Conservation (phyloP, 192 early-diverging fungal species). For the Pilaira anomala region DNA sequence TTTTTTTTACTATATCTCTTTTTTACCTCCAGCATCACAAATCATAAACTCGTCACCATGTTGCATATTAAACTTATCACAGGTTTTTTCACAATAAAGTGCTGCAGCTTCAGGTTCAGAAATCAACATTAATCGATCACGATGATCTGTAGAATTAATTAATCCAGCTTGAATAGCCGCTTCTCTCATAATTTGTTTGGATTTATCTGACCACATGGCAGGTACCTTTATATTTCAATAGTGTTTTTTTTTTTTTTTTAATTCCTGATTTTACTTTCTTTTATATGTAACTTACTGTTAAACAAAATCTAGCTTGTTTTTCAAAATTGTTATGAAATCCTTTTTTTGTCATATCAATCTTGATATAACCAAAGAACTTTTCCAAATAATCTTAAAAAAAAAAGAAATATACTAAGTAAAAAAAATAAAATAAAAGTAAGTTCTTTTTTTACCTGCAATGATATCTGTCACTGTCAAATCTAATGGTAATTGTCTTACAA, state of each 20-base stretch:
- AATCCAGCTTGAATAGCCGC: slow-evolving; percentile 46
- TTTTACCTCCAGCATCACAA: slow-evolving; percentile 50
- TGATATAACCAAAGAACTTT: slow-evolving; percentile 36
- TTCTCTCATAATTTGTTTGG: slow-evolving; percentile 51
- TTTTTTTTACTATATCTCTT: background rate
- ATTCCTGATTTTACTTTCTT: background rate
- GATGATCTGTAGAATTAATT: slow-evolving; percentile 39
- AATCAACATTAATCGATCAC: slow-evolving; percentile 44
- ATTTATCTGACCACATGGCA: slow-evolving; percentile 51
- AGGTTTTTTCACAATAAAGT: slow-evolving; percentile 50
- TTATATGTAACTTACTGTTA: slow-evolving; percentile 22
- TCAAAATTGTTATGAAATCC: slow-evolving; percentile 27
- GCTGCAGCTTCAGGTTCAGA: slow-evolving; percentile 55
- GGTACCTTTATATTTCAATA: slow-evolving; percentile 28
- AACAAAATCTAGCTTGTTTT: slow-evolving; percentile 29
- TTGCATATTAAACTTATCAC: slow-evolving; percentile 48
- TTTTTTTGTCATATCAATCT: slow-evolving; percentile 35
- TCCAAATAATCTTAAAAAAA: slow-evolving; percentile 36
- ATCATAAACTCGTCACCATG: slow-evolving; percentile 54
- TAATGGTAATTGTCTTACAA: slow-evolving; percentile 39
- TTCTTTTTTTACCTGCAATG: slow-evolving; percentile 31
- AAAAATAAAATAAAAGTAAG: no score
- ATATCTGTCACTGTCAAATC: slow-evolving; percentile 36
- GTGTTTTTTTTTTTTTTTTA: background rate
- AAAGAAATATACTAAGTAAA: background rate